Evolutionary conservation across 768 basidiomycete genomes (phyloP).

Genomic region (Suillus cothurnatus): DNA sequence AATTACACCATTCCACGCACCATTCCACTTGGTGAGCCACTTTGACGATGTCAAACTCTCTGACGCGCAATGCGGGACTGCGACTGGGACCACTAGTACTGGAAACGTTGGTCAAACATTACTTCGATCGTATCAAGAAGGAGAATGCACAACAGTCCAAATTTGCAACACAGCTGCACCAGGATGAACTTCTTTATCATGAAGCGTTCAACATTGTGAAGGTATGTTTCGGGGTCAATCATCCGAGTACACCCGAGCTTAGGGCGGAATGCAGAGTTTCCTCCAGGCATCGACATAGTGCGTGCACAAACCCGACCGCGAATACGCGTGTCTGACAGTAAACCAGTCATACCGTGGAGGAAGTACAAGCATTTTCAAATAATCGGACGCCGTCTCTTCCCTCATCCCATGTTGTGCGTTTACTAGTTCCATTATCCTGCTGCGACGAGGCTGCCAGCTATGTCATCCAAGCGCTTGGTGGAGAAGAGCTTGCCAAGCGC

Average conservation of each 20-base stretch:
- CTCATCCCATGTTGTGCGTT: conserved; percentile 73
- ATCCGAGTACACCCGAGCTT: not conserved
- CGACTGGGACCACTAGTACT: conserved; percentile 72
- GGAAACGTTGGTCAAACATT: conserved; percentile 84
- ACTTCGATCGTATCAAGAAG: conserved; percentile 65
- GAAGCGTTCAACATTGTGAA: conserved; percentile 77
- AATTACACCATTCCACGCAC: not conserved
- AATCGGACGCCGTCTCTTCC: conserved; percentile 84
- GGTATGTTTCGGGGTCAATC: conserved; percentile 39
- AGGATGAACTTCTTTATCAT: conserved; percentile 82
- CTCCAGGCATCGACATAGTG: conserved; percentile 70
- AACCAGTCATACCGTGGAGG: conserved; percentile 80
- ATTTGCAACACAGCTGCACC: conserved; percentile 51
- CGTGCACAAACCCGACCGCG: conserved; percentile 26
- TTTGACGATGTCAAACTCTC: conserved; percentile 46
- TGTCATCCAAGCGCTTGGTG: conserved; percentile 80
- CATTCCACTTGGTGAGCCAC: not conserved
- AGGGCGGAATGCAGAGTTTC: conserved; percentile 54
- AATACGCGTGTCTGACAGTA: not conserved
- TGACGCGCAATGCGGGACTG: conserved; percentile 64
- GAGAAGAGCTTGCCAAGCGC: conserved; percentile 69
- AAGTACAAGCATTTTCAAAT: conserved; percentile 78
- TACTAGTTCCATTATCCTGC: conserved; percentile 70
- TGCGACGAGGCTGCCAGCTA: conserved; percentile 75
- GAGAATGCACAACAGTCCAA: conserved; percentile 40